Base-by-base conservation (phyloP, 1,284 basidiomycete genomes). In the Moesziomyces globuligerus region DNA sequence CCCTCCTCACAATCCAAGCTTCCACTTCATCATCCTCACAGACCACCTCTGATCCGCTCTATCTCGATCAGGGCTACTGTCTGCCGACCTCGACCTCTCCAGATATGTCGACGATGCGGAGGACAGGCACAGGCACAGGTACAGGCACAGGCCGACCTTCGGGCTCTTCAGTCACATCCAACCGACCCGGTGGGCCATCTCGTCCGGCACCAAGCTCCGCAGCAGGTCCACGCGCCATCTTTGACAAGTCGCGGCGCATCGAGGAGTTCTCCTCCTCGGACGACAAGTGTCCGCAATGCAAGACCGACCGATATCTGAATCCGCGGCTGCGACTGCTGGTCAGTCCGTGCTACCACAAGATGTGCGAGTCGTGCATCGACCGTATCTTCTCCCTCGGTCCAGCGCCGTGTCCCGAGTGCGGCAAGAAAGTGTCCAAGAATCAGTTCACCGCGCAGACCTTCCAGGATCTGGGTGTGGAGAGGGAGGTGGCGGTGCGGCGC, bases 401-500 rank as follows among this genome's bases (percentile, higher is more conserved):
- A 1, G 94, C 93, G 13, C 93, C 93, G 7, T 98, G 96, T 86
- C 96, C 96, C 11, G 90, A 92, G 64, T 99, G 96, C 83, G 88
- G 87, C 48, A 91, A 90, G 75, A 89, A 91, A n/a, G 86, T 97
- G 50, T 86, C 96, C 28, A 98, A 98, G 83, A 87, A 93, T 39
- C 92, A 93, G 24, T 99, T 98, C 80, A 91, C 90, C 20, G 92
- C 93, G 4, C 96, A 98, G 84, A 98, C 94, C 0, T 99, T 98
- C 73, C 94, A 98, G 83, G 95, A 98, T 82, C 86, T 99, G 18
- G 88, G 87, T 2, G 95, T 99, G 0, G 96, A 99, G 85, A 95
- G 95, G 83, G 96, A 99, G 84, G 91, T 98, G 0, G 89, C 91
- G 3, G 88, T 98, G 5, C 86, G 96, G 53, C 87, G 91, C 74